Conservation (phyloP, 352 stramenopile species). For the Hyaloperonospora arabidopsidis region DNA sequence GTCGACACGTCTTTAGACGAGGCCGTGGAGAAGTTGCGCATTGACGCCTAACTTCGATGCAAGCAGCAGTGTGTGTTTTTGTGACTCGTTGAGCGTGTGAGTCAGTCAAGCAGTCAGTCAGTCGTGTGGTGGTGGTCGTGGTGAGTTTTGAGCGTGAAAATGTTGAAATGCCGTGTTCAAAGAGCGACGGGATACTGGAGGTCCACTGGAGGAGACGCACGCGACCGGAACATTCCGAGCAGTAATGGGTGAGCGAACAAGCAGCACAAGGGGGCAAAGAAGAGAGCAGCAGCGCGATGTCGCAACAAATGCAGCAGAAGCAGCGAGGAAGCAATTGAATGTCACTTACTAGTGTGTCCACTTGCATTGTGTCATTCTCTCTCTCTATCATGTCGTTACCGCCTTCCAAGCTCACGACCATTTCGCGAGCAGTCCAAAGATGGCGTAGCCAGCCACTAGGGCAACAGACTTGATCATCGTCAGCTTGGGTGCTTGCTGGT, state of each 20-base stretch:
- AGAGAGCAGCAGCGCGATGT: constrained; percentile 11
- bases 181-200: constrained; percentile 30
- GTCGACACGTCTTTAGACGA: constrained; percentile 44
- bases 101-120: constrained; percentile 28
- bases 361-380: constrained; percentile 1
- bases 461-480: constrained; percentile 41
- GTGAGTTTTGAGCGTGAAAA: constrained; percentile 33
- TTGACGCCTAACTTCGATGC: constrained; percentile 35
- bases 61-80: constrained; percentile 28
- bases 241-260: constrained; percentile 6
- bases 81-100: constrained; percentile 21
- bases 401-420: constrained; percentile 43
- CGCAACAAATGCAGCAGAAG: constrained; percentile 1
- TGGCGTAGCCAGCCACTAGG: constrained; percentile 55
- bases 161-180: constrained; percentile 34
- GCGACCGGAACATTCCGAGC: constrained; percentile 12
- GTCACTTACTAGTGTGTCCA: constrained; percentile 5
- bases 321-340: too few relatives aligned
- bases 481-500: constrained; percentile 16
- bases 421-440: constrained; percentile 73
- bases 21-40: constrained; percentile 60
- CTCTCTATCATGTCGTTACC: neutral
- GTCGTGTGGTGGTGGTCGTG: constrained; percentile 24
- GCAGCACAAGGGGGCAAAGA: constrained; percentile 15
- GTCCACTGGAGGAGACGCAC: constrained; percentile 20